phyloP scores from a whole-genome alignment of 2,329 filamentous ascomycete species.

The Mycosphaerella arachidis region DNA sequence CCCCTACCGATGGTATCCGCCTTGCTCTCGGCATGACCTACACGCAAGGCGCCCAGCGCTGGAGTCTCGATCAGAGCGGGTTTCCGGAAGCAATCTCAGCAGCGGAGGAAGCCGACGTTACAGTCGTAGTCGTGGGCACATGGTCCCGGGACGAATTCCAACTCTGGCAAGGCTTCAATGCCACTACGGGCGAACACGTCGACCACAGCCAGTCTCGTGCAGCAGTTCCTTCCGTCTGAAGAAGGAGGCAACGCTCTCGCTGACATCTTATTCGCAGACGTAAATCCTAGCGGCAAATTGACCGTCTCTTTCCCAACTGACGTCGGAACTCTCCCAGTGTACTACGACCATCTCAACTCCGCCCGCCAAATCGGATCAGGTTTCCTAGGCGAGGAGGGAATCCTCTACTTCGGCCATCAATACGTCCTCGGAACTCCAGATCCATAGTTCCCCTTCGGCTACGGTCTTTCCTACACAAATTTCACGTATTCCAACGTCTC shows the following conservation, averaged over 20 bases:
- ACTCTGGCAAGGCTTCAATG: conserved; percentile 66
- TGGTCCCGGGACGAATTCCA: conserved; percentile 70
- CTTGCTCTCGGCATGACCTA: conserved; percentile 59
- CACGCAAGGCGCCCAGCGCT: conserved; percentile 66
- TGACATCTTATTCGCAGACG: conserved; percentile 29
- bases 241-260: conserved; percentile 45
- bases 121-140: conserved; percentile 69
- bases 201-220: conserved; percentile 65
- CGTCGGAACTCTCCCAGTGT: conserved; percentile 47
- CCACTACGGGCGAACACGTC: conserved; percentile 71
- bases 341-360: conserved; percentile 53
- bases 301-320: conserved; percentile 28
- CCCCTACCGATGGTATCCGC: conserved; percentile 65
- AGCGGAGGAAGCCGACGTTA: conserved; percentile 64
- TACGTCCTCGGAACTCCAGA: conserved; percentile 37
- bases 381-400: conserved; percentile 37
- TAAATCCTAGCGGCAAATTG: conserved; percentile 27
- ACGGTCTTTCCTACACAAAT: conserved; percentile 40
- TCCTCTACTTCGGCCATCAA: conserved; percentile 43
- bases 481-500: conserved; percentile 36
- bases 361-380: conserved; percentile 53
- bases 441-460: conserved; percentile 40
- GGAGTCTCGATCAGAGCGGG: conserved; percentile 65
- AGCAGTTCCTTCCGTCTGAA: conserved; percentile 71
- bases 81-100: conserved; percentile 63